Conservation (phyloP, 345 rosid genomes). For the Populus simonii region DNA sequence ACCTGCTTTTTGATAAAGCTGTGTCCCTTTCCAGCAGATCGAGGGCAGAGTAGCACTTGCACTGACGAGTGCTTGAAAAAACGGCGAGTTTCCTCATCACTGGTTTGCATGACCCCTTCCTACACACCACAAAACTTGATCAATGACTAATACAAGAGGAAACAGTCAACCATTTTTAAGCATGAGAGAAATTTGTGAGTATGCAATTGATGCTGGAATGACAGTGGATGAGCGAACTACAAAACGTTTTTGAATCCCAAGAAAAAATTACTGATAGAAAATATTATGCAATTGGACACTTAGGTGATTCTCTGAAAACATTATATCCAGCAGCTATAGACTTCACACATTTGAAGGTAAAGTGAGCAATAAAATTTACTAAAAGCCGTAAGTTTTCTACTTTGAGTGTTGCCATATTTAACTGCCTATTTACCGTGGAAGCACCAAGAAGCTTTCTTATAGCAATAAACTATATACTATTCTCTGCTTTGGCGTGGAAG, state of each 20-base stretch:
- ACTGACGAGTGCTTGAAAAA: conserved; percentile 90
- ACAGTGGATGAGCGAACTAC: not conserved
- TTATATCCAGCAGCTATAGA: not conserved
- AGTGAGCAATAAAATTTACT: not conserved
- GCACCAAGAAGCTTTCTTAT: conserved; percentile 3
- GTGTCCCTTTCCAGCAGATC: conserved; percentile 81
- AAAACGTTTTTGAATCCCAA: not conserved
- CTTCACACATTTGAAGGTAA: not conserved
- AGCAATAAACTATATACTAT: not conserved
- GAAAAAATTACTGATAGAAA: not conserved
- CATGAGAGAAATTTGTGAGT: not conserved
- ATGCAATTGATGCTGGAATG: not conserved
- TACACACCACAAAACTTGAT: conserved; percentile 32
- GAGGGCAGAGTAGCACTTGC: conserved; percentile 84
- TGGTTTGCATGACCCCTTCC: conserved; percentile 84
- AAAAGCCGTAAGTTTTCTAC: not conserved
- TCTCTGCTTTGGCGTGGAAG: conserved; percentile 6
- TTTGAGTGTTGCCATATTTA: not conserved
- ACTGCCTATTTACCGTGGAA: not conserved
- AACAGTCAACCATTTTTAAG: not conserved
- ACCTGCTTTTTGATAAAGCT: conserved; percentile 79
- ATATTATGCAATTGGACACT: not conserved
- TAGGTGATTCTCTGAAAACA: not conserved
- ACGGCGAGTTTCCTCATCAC: conserved; percentile 83
- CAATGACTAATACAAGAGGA: not conserved